Conservation (phyloP, 1,284 basidiomycete species). For the Irpex sp. region DNA sequence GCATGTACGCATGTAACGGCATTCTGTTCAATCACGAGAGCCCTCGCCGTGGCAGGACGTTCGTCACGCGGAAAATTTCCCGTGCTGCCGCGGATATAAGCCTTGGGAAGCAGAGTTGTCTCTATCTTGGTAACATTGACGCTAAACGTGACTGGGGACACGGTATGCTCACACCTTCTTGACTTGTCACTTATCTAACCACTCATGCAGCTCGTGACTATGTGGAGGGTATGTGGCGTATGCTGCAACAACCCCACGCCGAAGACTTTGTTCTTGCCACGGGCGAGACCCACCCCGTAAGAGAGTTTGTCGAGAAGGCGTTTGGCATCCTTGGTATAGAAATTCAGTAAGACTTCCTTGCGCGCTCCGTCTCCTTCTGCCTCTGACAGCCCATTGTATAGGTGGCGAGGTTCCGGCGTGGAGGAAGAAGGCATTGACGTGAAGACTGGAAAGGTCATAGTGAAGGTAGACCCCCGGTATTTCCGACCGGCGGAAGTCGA, state of each 20-base stretch:
- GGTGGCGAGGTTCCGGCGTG: slow-evolving; percentile 75
- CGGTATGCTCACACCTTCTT: slow-evolving; percentile 43
- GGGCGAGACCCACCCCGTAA: slow-evolving; percentile 88
- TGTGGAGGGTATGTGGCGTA: slow-evolving; percentile 93
- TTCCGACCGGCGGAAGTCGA: slow-evolving; percentile 94
- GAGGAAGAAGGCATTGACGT: slow-evolving; percentile 72
- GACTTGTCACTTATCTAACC: background rate
- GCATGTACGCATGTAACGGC: slow-evolving; percentile 89
- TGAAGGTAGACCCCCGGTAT: slow-evolving; percentile 78
- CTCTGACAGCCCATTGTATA: slow-evolving; percentile 23
- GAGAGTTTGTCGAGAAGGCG: slow-evolving; percentile 85
- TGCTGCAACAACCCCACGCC: slow-evolving; percentile 79
- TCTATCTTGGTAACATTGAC: slow-evolving; percentile 90
- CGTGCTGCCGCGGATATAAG: slow-evolving; percentile 87
- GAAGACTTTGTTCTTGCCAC: slow-evolving; percentile 92
- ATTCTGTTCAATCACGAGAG: slow-evolving; percentile 95
- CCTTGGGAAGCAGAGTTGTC: slow-evolving; percentile 78
- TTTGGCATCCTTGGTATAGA: slow-evolving; percentile 66
- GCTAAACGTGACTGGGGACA: slow-evolving; percentile 94
- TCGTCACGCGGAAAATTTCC: slow-evolving; percentile 91
- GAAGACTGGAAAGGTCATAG: slow-evolving; percentile 65
- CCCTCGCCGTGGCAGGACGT: slow-evolving; percentile 85
- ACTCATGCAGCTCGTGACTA: slow-evolving; percentile 68
- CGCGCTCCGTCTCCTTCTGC: slow-evolving; percentile 19
- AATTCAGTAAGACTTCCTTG: slow-evolving; percentile 66